phyloP scores from a whole-genome alignment of 495 filamentous ascomycete species.

The Penicillium robsamsonii region DNA sequence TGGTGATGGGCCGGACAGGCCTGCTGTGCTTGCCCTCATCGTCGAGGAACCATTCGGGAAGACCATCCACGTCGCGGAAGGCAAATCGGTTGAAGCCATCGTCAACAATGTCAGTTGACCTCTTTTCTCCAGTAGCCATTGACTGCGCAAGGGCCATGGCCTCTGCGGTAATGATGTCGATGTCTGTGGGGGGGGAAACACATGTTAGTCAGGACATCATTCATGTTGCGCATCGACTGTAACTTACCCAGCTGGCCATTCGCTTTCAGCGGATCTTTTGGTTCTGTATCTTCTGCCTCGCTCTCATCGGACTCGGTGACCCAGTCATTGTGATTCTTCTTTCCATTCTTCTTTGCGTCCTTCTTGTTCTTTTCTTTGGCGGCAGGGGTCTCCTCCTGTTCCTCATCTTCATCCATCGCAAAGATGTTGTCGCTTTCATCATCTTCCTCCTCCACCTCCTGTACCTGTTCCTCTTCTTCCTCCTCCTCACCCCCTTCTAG shows the following conservation, averaged over 20 bases:
- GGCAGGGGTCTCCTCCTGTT: constrained; percentile 9
- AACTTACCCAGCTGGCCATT: constrained; percentile 67
- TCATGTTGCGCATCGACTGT: not conserved
- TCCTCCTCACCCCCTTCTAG: constrained; percentile 57
- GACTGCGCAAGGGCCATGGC: constrained; percentile 97
- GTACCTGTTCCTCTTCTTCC: constrained; percentile 37
- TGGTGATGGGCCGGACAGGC: constrained; percentile 80
- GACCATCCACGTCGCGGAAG: constrained; percentile 86
- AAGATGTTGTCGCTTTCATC: constrained; percentile 40
- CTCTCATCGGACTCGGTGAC: constrained; percentile 48
- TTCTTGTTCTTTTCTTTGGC: constrained; percentile 17
- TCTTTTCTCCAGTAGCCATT: constrained; percentile 81
- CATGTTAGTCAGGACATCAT: constrained; percentile 27
- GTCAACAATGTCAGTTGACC: constrained; percentile 73
- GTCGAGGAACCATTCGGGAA: constrained; percentile 98
- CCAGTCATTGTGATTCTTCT: constrained; percentile 43
- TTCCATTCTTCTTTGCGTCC: constrained; percentile 23
- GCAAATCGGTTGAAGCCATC: constrained; percentile 90
- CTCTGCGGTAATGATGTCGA: constrained; percentile 98
- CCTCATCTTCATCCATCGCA: constrained; percentile 22
- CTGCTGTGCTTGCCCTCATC: constrained; percentile 84
- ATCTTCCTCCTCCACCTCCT: constrained; percentile 43
- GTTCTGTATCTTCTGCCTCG: constrained; percentile 64
- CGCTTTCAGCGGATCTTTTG: constrained; percentile 62
- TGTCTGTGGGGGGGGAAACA: constrained; percentile 54